A percentile compares a stretch with the other conserved stretches of the same genome.
phyloP scores from a whole-genome alignment of 1,139 yeast genomes.

The Yamadazyma mexicana region DNA sequence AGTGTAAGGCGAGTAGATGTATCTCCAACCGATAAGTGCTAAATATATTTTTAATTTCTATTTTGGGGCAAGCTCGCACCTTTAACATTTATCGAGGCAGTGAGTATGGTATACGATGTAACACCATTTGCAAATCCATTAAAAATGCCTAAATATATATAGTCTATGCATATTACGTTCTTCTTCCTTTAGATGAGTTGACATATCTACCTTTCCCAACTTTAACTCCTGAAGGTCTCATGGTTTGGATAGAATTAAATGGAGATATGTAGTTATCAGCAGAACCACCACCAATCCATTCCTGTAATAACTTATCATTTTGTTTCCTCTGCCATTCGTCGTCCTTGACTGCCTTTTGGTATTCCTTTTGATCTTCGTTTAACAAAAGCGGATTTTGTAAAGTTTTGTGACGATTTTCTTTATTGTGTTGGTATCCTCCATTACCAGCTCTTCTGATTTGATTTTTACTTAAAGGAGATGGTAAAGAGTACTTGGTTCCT shows the following conservation, averaged over 20 bases:
- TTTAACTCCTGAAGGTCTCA: constrained; percentile 66
- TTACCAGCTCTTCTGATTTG: constrained; percentile 63
- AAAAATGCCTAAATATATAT: neutral
- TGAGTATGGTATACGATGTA: neutral
- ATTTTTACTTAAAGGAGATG: constrained; percentile 69
- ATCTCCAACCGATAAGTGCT: no score
- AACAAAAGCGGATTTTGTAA: constrained; percentile 57
- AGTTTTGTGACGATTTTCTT: constrained; percentile 55
- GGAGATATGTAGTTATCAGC: constrained; percentile 93
- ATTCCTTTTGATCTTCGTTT: constrained; percentile 94
- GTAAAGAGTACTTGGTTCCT: constrained; percentile 78
- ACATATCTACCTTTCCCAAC: constrained; percentile 84
- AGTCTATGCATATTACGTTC: constrained; percentile 7
- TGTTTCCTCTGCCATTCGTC: constrained; percentile 86
- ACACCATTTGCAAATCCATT: no score
- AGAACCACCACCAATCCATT: constrained; percentile 93
- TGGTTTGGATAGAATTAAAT: constrained; percentile 64
- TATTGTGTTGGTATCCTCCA: constrained; percentile 70
- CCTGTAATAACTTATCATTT: constrained; percentile 79
- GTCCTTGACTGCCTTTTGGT: constrained; percentile 80
- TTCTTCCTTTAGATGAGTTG: constrained; percentile 49
- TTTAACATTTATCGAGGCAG: neutral
- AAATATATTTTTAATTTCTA: no score
- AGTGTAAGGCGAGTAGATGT: neutral
- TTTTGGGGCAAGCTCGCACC: neutral